Evolutionary conservation across 148 eudicot genomes (phyloP), one percentile per base, ranked within the genome.

Genomic region (Hydrangea macrophylla): DNA sequence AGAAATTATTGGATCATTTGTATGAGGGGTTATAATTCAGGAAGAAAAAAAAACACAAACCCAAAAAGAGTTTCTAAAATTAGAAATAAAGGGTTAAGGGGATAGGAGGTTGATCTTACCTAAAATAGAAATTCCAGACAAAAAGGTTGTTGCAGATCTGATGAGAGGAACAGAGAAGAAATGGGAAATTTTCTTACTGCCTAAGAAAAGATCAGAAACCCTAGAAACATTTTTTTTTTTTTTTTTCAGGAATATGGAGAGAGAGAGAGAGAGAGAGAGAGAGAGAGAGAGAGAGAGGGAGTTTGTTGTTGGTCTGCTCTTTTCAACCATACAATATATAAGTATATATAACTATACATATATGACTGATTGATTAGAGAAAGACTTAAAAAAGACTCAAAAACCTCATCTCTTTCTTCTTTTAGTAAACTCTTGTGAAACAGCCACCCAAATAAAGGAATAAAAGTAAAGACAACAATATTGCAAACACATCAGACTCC

Each of bases 321-420:
- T 26, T 40, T 53, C 32, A 62, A 33, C 51, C 57, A 40, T 36
- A 23, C 24, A 22, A 27, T 25, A 39, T 11, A 26, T 12, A 55
- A 31, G 40, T 56, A 37, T 25, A 33, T 0, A 31, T 12, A 50
- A 13, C 18, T 22, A 39, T 32, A 18, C 24, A 42, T 10, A 64
- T 3, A 22, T 7, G 24, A 17, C 27, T 24, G 60, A 53, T 24
- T 31, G 26, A 33, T 33, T 53, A 35, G 23, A 24, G 13, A 7
- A 66, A 65, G 62, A 60, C 66, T 48, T 55, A 25, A 9, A 12
- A 53, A 66, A 32, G 64, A 62, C 65, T n/a, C 68, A 64, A 63
- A 45, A 79, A 74, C 84, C 86, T 80, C 77, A 71, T 77, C 81
- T 74, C 73, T 80, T 83, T 78, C 87, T 83, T 69, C 74, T 83